Conservation (phyloP, 2,329 filamentous ascomycete genomes). For the Aureobasidium sp. region DNA sequence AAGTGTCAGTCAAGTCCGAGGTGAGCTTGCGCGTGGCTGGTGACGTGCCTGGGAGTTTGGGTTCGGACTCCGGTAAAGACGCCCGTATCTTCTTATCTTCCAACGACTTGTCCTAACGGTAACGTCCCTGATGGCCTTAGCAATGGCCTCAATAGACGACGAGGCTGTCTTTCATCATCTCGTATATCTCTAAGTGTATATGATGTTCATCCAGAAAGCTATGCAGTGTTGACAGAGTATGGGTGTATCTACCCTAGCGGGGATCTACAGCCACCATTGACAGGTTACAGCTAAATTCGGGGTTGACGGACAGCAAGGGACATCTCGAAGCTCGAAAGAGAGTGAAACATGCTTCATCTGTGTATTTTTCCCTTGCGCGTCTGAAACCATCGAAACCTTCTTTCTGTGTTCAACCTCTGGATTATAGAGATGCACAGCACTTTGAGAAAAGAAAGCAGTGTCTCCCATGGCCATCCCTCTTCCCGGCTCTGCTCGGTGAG, state of each 20-base stretch:
- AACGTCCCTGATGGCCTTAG: too few relatives aligned
- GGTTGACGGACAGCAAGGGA: background rate
- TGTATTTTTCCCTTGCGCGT: too few relatives aligned
- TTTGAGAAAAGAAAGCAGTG: too few relatives aligned
- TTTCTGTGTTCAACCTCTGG: too few relatives aligned
- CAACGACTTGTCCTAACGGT: background rate
- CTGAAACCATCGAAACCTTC: too few relatives aligned
- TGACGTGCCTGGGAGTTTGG: background rate
- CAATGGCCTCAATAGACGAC: background rate
- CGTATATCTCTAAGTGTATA: background rate
- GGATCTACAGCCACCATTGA: conserved; percentile 3
- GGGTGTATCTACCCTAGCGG: background rate
- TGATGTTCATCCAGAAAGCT: background rate
- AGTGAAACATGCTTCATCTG: background rate
- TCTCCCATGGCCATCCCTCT: too few relatives aligned
- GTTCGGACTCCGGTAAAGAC: background rate
- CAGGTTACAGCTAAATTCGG: conserved; percentile 1
- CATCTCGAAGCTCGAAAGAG: background rate
- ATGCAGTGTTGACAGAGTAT: background rate
- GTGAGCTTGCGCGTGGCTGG: conserved; percentile 2
- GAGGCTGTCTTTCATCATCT: too few relatives aligned
- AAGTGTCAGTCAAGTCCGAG: conserved; percentile 3
- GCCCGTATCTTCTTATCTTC: background rate
- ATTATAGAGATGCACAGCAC: too few relatives aligned
- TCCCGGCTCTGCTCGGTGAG: too few relatives aligned